A percentile compares a stretch with the other conserved stretches of the same genome.
These are phyloP conservation scores for Lunularia cruciata DNA, from an alignment of 225 moss, liverwort and hornwort genomes.

Conservation along the genomic window DNA sequence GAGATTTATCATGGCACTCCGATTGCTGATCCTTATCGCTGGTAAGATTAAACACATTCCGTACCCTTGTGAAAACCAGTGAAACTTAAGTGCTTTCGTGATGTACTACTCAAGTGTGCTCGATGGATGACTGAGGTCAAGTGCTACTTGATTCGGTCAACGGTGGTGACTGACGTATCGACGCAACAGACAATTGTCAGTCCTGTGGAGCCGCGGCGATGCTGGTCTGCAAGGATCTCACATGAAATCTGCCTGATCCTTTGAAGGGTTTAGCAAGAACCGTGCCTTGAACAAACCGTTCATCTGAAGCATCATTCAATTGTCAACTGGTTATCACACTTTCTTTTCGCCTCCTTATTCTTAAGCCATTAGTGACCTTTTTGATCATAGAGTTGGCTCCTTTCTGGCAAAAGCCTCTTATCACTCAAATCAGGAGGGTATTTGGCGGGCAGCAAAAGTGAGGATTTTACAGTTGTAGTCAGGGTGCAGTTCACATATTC, in stretches of 20 bases:
- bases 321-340: background rate
- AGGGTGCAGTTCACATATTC: background rate
- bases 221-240: background rate
- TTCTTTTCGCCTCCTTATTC: background rate
- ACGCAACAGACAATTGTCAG: background rate
- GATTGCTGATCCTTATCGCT: constrained; percentile 74
- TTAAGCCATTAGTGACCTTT: background rate
- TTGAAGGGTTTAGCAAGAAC: background rate
- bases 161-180: background rate
- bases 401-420: background rate
- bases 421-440: background rate
- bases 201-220: background rate
- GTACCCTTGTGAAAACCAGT: background rate
- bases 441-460: background rate
- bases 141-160: background rate
- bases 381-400: background rate
- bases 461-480: background rate
- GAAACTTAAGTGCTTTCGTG: too few relatives aligned
- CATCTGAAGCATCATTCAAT: background rate
- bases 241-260: background rate
- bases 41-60: constrained; percentile 39
- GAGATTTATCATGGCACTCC: constrained; percentile 65
- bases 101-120: background rate
- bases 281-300: background rate
- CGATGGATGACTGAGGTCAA: background rate